These are phyloP conservation scores for Aethionema arabicum DNA, from an alignment of 345 rosid species.

Conservation along the genomic window DNA sequence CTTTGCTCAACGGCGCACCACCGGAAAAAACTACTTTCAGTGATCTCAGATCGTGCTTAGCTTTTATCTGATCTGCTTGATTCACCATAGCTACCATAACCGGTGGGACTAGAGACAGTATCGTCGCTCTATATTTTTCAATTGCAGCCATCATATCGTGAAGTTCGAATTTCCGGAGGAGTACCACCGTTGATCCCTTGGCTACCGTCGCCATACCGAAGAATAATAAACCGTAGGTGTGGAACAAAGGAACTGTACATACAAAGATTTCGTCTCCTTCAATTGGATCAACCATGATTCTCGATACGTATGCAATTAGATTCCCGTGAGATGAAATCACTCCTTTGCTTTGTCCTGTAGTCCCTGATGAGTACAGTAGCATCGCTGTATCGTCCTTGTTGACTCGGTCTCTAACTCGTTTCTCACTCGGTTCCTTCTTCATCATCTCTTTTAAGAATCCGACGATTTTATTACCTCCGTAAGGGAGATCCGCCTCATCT, in stretches of 20 bases:
- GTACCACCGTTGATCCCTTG: slow-evolving; percentile 51
- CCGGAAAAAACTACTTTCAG: slow-evolving; percentile 51
- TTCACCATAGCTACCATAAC: slow-evolving; percentile 58
- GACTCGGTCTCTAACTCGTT: slow-evolving; percentile 54
- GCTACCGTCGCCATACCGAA: slow-evolving; percentile 60
- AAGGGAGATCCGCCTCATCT: slow-evolving; percentile 28
- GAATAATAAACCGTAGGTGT: slow-evolving; percentile 62
- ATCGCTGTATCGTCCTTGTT: slow-evolving; percentile 62
- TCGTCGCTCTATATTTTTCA: slow-evolving; percentile 47
- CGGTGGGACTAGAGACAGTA: slow-evolving; percentile 69
- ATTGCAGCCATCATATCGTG: slow-evolving; percentile 60
- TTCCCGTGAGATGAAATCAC: slow-evolving; percentile 65
- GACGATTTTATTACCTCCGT: slow-evolving; percentile 36
- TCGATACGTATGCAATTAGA: slow-evolving; percentile 58
- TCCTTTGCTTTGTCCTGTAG: slow-evolving; percentile 75
- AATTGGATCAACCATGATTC: slow-evolving; percentile 59
- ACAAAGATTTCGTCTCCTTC: slow-evolving; percentile 43
- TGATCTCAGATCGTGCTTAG: slow-evolving; percentile 57
- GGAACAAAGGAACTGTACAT: slow-evolving; percentile 82
- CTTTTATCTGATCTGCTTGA: slow-evolving; percentile 46
- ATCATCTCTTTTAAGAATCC: slow-evolving; percentile 46
- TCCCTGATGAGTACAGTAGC: slow-evolving; percentile 74
- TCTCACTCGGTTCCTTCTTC: slow-evolving; percentile 23
- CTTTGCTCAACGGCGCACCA: slow-evolving; percentile 76
- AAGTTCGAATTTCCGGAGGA: slow-evolving; percentile 62